Conservation (phyloP, 495 filamentous ascomycete genomes). For the Alectoria sarmentosa region DNA sequence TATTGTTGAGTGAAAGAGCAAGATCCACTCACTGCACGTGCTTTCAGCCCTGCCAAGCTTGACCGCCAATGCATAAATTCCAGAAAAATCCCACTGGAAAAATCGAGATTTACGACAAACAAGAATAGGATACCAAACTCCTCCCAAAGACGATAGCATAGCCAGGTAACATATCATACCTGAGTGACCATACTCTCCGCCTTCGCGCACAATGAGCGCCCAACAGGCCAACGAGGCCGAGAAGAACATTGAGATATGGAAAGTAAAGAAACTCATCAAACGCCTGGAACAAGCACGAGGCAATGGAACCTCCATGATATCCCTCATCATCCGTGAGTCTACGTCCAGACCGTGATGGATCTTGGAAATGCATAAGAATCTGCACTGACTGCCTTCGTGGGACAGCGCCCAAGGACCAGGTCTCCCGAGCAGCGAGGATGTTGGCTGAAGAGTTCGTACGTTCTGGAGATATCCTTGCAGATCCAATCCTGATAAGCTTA, state of each 20-base stretch:
- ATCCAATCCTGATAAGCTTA: slow-evolving; percentile 34
- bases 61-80: too few species aligned
- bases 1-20: too few species aligned
- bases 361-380: slow-evolving; percentile 11
- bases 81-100: background rate
- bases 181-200: background rate
- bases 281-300: slow-evolving; percentile 85
- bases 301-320: slow-evolving; percentile 98
- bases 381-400: slow-evolving; percentile 17
- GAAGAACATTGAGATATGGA: slow-evolving; percentile 88
- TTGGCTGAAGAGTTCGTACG: slow-evolving; percentile 99
- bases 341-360: background rate
- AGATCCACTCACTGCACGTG: background rate
- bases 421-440: slow-evolving; percentile 96
- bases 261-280: slow-evolving; percentile 97
- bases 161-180: background rate
- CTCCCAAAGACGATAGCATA: background rate
- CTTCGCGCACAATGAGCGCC: slow-evolving; percentile 73
- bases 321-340: slow-evolving; percentile 86
- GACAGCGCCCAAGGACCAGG: slow-evolving; percentile 91
- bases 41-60: slow-evolving; percentile 5
- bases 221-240: slow-evolving; percentile 86
- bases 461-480: slow-evolving; percentile 16
- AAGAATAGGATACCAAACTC: background rate
- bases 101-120: too few species aligned